A percentile compares a stretch with the other conserved stretches of the same genome.
Conservation (phyloP, 2,329 filamentous ascomycete species). For the Neurospora sp. region DNA sequence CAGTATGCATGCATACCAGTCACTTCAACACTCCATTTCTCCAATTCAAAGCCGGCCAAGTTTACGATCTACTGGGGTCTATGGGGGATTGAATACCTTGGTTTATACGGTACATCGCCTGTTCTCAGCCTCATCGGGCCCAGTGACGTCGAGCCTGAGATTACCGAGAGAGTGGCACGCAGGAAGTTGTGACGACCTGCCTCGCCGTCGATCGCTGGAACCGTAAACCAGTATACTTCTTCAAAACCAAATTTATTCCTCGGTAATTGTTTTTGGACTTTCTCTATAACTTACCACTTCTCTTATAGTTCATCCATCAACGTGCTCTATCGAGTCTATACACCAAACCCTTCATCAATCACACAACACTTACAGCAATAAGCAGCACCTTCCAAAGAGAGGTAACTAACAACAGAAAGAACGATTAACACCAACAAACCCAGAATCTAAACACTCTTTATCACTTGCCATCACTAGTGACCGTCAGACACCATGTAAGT, state of each 20-base stretch:
- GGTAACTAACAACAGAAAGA: not conserved
- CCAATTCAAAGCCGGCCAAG: not conserved
- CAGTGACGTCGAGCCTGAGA: not conserved
- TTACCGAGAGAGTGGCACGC: not conserved
- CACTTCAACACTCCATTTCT: not conserved
- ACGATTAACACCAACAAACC: not conserved
- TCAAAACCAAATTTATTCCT: not conserved
- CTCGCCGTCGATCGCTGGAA: not conserved
- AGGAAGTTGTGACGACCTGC: not conserved
- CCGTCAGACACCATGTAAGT: not conserved
- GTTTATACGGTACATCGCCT: not conserved
- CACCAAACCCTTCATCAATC: not conserved
- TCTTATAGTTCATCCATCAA: not conserved
- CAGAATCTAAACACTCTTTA: not conserved
- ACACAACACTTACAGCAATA: not conserved
- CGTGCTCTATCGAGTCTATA: not conserved
- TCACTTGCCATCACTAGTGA: not conserved
- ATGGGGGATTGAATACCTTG: not conserved
- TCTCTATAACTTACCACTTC: not conserved
- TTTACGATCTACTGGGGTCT: not conserved
- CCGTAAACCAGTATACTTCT: not conserved
- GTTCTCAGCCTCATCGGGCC: not conserved
- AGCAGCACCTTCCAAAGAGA: not conserved
- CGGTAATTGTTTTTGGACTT: not conserved
- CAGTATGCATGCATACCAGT: not conserved